Conservation (phyloP, 2,329 filamentous ascomycete species). For the Lecanicillium sp. region DNA sequence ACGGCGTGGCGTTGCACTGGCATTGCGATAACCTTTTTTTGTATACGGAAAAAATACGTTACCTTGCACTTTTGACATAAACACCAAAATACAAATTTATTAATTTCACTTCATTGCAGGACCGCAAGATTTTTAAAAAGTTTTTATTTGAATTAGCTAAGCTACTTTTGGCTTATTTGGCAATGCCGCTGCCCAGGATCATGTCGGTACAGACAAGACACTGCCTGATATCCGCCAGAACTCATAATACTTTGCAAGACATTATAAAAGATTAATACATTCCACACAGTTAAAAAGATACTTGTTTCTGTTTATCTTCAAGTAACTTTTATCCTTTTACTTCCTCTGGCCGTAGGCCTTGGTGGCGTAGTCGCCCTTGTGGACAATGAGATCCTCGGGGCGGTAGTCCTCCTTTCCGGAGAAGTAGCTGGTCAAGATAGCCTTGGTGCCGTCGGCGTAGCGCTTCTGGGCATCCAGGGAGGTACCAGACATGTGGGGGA, state of each 20-base stretch:
- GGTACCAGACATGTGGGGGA: constrained; percentile 97
- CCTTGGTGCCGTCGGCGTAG: constrained; percentile 81
- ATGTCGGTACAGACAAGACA: constrained; percentile 3
- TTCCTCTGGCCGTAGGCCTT: constrained; percentile 79
- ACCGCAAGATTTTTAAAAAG: no score
- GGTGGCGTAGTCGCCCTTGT: constrained; percentile 87
- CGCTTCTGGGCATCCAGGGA: constrained; percentile 96
- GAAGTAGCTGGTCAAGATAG: constrained; percentile 87
- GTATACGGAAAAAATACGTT: not conserved
- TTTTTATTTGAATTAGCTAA: not conserved
- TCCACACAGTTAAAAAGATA: not conserved
- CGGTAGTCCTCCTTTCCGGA: constrained; percentile 80
- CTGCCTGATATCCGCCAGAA: not conserved
- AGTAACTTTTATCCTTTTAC: constrained; percentile 28
- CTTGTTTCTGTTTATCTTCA: not conserved
- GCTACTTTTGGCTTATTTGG: no score
- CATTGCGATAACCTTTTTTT: constrained; percentile 1
- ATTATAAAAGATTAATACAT: not conserved
- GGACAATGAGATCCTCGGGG: constrained; percentile 83
- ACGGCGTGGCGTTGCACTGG: not conserved
- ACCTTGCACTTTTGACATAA: not conserved
- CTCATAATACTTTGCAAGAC: not conserved
- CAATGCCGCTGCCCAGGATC: constrained; percentile 4
- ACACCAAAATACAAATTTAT: not conserved
- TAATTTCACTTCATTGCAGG: no score